A percentile compares a stretch with the other conserved stretches of the same genome.
Evolutionary conservation across 2,329 filamentous ascomycete species (phyloP).

Genomic region (Aspergillus pseudoglaucus): DNA sequence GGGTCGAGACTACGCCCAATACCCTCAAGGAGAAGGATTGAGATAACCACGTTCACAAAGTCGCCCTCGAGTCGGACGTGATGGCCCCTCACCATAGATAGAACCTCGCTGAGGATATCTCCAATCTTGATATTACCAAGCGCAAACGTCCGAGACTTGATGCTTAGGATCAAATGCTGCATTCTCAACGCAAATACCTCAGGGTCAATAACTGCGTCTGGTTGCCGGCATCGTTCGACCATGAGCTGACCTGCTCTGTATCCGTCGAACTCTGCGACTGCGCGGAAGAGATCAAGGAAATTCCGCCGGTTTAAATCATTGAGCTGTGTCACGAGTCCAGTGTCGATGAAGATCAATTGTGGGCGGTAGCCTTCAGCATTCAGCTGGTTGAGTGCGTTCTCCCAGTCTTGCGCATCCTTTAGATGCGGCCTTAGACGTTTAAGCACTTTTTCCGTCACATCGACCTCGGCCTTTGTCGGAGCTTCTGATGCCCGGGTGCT

Average conservation of each 20-base stretch:
- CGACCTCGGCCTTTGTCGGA: constrained; percentile 49
- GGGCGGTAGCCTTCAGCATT: constrained; percentile 85
- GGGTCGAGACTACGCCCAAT: constrained; percentile 86
- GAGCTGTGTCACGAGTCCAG: constrained; percentile 87
- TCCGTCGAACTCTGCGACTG: constrained; percentile 92
- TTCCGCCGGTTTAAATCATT: constrained; percentile 80
- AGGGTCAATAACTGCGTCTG: constrained; percentile 77
- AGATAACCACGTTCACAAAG: constrained; percentile 96
- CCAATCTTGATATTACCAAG: constrained; percentile 94
- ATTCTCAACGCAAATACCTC: constrained; percentile 93
- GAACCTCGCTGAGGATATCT: constrained; percentile 83
- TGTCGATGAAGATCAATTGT: constrained; percentile 95
- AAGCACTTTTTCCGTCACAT: constrained; percentile 84
- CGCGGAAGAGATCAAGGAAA: constrained; percentile 92
- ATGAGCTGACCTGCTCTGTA: constrained; percentile 93
- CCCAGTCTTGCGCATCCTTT: constrained; percentile 64
- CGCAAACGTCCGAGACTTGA: constrained; percentile 86
- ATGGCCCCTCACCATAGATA: constrained; percentile 84
- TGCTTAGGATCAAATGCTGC: constrained; percentile 87
- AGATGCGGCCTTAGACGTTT: constrained; percentile 69
- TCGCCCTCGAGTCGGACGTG: constrained; percentile 94
- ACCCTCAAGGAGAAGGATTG: constrained; percentile 85
- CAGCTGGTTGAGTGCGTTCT: constrained; percentile 64
- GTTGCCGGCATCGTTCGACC: constrained; percentile 91
- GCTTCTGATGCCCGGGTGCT: constrained; percentile 37